phyloP scores from a whole-genome alignment of 495 filamentous ascomycete species.

The Lepraria neglecta region DNA sequence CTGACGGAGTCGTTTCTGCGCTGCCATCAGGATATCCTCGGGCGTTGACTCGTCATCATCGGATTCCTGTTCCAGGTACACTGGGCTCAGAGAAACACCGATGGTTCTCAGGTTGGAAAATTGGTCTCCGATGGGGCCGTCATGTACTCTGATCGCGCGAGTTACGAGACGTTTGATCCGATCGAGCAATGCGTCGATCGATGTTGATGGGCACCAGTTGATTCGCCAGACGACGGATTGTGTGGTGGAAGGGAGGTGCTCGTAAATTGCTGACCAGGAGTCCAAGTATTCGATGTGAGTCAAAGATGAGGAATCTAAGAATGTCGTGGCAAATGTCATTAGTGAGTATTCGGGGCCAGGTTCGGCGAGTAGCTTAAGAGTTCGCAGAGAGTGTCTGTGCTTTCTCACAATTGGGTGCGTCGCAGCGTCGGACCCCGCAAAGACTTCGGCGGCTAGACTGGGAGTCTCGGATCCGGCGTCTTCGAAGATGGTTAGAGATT shows the following conservation, averaged over 20 bases:
- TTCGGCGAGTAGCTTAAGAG: slow-evolving; percentile 17
- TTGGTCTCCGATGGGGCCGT: background rate
- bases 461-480: slow-evolving; percentile 11
- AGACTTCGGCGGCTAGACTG: slow-evolving; percentile 15
- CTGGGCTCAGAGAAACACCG: slow-evolving; percentile 2
- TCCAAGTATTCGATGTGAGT: slow-evolving; percentile 19
- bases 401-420: slow-evolving; percentile 11
- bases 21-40: slow-evolving; percentile 10
- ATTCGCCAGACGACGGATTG: slow-evolving; percentile 16
- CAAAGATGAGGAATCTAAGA: slow-evolving; percentile 18
- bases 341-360: slow-evolving; percentile 1
- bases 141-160: slow-evolving; percentile 6
- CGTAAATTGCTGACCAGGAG: slow-evolving; percentile 15
- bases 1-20: slow-evolving; percentile 3
- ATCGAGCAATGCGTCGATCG: slow-evolving; percentile 2
- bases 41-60: slow-evolving; percentile 1
- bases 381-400: slow-evolving; percentile 16
- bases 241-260: slow-evolving; percentile 19
- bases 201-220: slow-evolving; percentile 4
- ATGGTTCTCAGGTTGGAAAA: slow-evolving; percentile 8
- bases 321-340: slow-evolving; percentile 9
- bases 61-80: background rate
- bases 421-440: background rate
- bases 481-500: slow-evolving; percentile 18
- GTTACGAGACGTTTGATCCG: slow-evolving; percentile 16